Evolutionary conservation across 495 filamentous ascomycete genomes (phyloP).

Genomic region (Aspergillus panamensis): DNA sequence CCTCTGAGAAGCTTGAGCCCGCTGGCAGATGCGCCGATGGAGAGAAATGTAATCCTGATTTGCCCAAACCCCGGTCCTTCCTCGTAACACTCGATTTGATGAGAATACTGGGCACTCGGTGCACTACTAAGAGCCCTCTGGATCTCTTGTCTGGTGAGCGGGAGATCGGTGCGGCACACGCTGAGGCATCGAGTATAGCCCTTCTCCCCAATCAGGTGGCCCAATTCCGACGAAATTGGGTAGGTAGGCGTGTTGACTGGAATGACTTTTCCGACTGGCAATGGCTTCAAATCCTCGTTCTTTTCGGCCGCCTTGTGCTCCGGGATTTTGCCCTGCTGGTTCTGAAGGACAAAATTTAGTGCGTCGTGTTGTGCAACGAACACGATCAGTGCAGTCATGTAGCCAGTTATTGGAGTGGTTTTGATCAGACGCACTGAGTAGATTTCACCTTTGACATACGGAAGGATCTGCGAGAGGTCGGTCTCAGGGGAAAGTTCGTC

Average conservation of each 20-base stretch:
- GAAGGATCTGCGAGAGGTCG: slow-evolving; percentile 26
- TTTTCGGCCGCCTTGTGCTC: background rate
- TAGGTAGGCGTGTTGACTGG: slow-evolving; percentile 37
- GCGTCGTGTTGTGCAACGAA: slow-evolving; percentile 31
- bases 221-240: slow-evolving; percentile 22
- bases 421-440: slow-evolving; percentile 29
- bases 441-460: slow-evolving; percentile 26
- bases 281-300: background rate
- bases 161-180: slow-evolving; percentile 9
- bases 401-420: slow-evolving; percentile 29
- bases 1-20: slow-evolving; percentile 18
- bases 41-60: slow-evolving; percentile 29
- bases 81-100: slow-evolving; percentile 24
- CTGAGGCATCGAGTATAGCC: slow-evolving; percentile 32
- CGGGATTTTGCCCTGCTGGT: slow-evolving; percentile 15
- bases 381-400: slow-evolving; percentile 29
- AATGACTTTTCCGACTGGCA: slow-evolving; percentile 19
- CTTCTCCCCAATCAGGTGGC: slow-evolving; percentile 18
- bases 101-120: background rate
- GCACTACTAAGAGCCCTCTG: slow-evolving; percentile 14
- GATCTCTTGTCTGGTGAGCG: slow-evolving; percentile 8
- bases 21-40: slow-evolving; percentile 26
- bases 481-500: slow-evolving; percentile 25
- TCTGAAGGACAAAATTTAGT: slow-evolving; percentile 16
- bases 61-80: slow-evolving; percentile 15